Evolutionary conservation across 768 basidiomycete species (phyloP).

Genomic region (Dendrothele bispora): DNA sequence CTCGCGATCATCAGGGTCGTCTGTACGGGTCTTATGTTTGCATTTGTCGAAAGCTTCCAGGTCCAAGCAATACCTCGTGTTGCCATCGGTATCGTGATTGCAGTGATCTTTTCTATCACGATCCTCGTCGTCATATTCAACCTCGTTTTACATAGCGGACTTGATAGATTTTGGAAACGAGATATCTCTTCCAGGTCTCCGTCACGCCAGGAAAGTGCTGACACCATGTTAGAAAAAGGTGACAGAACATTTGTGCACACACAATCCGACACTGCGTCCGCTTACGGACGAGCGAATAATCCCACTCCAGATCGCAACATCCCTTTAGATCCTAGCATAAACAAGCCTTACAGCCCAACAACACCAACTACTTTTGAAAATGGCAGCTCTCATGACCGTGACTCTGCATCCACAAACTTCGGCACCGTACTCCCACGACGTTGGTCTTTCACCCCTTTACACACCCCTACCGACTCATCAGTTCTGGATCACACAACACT

Average conservation of each 20-base stretch:
- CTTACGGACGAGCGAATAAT: constrained; percentile 31
- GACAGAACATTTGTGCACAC: constrained; percentile 10
- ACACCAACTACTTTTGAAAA: constrained; percentile 20
- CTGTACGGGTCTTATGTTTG: constrained; percentile 70
- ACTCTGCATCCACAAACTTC: constrained; percentile 13
- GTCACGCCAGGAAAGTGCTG: constrained; percentile 14
- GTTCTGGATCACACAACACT: constrained; percentile 3
- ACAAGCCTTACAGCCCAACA: constrained; percentile 32
- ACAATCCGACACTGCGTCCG: background rate
- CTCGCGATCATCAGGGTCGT: constrained; percentile 68
- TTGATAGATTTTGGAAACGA: constrained; percentile 30
- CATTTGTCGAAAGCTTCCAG: constrained; percentile 66
- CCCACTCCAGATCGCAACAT: constrained; percentile 39
- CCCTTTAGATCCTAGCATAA: constrained; percentile 29
- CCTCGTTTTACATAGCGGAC: constrained; percentile 49
- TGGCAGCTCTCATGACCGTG: constrained; percentile 3
- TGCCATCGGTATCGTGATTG: constrained; percentile 73
- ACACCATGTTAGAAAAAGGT: constrained; percentile 27
- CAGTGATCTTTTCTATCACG: constrained; percentile 70
- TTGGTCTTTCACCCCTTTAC: constrained; percentile 14
- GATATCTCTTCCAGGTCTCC: background rate
- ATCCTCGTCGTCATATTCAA: constrained; percentile 72
- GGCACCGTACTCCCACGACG: constrained; percentile 12
- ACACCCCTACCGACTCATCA: constrained; percentile 10
- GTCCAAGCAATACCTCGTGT: constrained; percentile 79